Evolutionary conservation across 345 rosid genomes (phyloP).

Genomic region (Brassica incana): DNA sequence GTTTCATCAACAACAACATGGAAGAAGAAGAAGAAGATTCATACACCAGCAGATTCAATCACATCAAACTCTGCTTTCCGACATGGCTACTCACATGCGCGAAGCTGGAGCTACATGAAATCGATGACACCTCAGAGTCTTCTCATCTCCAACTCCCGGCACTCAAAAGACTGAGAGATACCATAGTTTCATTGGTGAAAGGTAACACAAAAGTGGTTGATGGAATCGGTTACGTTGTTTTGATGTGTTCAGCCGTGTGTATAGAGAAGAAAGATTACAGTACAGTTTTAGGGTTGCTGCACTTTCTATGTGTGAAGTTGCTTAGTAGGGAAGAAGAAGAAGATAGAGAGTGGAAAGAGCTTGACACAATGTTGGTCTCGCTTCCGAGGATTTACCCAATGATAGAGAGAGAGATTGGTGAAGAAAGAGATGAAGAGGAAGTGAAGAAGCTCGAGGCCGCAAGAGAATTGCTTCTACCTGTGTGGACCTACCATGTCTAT

Average conservation of each 20-base stretch:
- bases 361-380: conserved; percentile 63
- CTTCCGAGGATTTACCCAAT: conserved; percentile 65
- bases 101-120: conserved; percentile 51
- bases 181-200: conserved; percentile 47
- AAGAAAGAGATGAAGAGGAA: conserved; percentile 44
- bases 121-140: conserved; percentile 38
- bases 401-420: conserved; percentile 62
- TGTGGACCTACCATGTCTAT: conserved; percentile 81
- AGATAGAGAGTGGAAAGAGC: conserved; percentile 66
- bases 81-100: conserved; percentile 65
- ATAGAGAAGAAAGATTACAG: conserved; percentile 61
- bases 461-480: conserved; percentile 69
- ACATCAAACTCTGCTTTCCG: conserved; percentile 53
- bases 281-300: conserved; percentile 60
- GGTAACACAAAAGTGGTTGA: conserved; percentile 50
- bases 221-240: conserved; percentile 63
- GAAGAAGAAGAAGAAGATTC: conserved; percentile 33
- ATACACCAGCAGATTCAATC: conserved; percentile 39
- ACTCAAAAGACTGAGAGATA: conserved; percentile 49
- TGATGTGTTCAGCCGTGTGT: conserved; percentile 50
- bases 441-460: conserved; percentile 44
- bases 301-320: conserved; percentile 59
- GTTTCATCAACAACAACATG: conserved; percentile 43
- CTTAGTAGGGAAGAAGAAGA: conserved; percentile 63
- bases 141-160: conserved; percentile 42